Evolutionary conservation across 352 stramenopile genomes (phyloP), one percentile per base, ranked within the genome.

Genomic region (Phytopythium kandeliae): DNA sequence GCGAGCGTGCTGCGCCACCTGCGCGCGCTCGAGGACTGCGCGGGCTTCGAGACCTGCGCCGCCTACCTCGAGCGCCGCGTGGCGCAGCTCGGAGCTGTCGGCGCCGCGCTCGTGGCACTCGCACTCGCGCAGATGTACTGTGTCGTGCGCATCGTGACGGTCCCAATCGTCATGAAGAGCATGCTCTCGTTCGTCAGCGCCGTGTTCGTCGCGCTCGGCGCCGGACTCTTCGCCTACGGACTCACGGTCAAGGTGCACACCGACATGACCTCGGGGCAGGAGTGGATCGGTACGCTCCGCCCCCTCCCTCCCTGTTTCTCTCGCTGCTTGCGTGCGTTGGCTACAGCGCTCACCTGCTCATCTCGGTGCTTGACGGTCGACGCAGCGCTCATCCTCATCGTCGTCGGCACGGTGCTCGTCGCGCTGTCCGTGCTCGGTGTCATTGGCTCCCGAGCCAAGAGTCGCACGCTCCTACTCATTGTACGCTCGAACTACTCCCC

Each of bases 111-210:
- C 49, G 65, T 88, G 33, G 55, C 61, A 21, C 57, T 87, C 16
- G 62, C 83, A 35, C 34, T 94, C 19, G 46, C 60, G 1, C 65
- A 79, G 22, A 77, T 91, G 64, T 88, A 87, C 63, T 94, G 77
- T 59, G 74, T 90, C 37, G 58, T 94, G 22, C 78, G 79, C 58
- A 91, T 94, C 58, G 77, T 90, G 34, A 89, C 78, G n/a, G 74
- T 94, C 33, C 83, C 83, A 8, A 89, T 92, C 61, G 73, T 94
- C 50, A 92, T 94, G 80, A 85, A 85, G 56, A 85, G 69, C 57
- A 76, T 94, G 66, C 64, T 92, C 50, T 78, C 74, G 4, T 74
- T 92, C 30, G 71, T 87, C 60, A 92, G 90, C 61, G 62, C 63
- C 28, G 64, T 82, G 50, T 94, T 91, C 51, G 63, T 83, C 24